These are phyloP conservation scores for Kodamaea jinghongensis DNA, from an alignment of 805 yeast genomes.

Conservation along the genomic window DNA sequence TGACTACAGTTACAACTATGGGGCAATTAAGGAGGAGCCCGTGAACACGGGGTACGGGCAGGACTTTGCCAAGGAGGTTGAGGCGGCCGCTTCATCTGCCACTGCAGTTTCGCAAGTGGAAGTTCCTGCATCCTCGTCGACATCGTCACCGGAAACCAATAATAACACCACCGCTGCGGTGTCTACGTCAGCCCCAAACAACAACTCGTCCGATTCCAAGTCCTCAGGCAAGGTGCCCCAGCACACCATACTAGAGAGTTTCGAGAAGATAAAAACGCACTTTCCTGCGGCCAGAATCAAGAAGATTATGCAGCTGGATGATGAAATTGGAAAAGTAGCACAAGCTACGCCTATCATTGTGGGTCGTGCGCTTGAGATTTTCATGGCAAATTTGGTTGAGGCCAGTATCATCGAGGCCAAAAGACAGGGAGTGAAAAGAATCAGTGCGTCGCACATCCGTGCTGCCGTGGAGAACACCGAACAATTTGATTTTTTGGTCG, in stretches of 20 bases:
- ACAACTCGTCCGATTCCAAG: neutral
- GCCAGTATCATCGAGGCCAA: slow-evolving; percentile 78
- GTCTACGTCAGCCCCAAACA: neutral
- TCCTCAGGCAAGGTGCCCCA: slow-evolving; percentile 23
- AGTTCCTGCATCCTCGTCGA: too few relatives aligned
- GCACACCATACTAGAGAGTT: slow-evolving; percentile 32
- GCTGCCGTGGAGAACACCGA: slow-evolving; percentile 83
- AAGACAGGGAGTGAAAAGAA: slow-evolving; percentile 70
- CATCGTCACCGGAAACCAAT: neutral
- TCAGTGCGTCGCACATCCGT: slow-evolving; percentile 78
- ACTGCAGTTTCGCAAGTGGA: too few relatives aligned
- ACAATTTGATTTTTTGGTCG: slow-evolving; percentile 89
- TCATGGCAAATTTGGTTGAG: slow-evolving; percentile 85
- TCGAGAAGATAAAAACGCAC: slow-evolving; percentile 66
- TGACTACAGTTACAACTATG: slow-evolving; percentile 16
- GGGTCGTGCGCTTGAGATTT: slow-evolving; percentile 90
- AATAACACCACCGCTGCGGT: neutral
- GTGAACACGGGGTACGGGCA: slow-evolving; percentile 6
- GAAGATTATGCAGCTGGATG: slow-evolving; percentile 96
- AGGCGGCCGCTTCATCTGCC: neutral
- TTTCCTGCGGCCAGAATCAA: slow-evolving; percentile 93
- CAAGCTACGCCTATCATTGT: slow-evolving; percentile 99
- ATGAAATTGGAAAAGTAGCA: slow-evolving; percentile 97
- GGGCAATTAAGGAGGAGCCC: slow-evolving; percentile 3
- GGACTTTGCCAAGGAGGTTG: slow-evolving; percentile 7